Evolutionary conservation across 2,329 filamentous ascomycete genomes (phyloP), one percentile per base, ranked within the genome.

Genomic region (Curvularia sp.): DNA sequence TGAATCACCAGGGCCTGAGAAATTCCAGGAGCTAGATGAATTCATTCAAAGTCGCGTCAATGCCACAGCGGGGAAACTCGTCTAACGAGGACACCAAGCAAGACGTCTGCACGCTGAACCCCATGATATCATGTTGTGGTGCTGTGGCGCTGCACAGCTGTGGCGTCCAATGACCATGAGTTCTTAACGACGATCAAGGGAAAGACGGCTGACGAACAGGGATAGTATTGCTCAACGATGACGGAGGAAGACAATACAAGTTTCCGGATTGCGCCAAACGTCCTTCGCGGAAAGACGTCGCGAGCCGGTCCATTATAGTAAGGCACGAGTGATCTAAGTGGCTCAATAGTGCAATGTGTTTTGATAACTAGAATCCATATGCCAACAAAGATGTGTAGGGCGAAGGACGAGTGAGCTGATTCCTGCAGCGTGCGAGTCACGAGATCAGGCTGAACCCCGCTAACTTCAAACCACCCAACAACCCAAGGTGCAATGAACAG

Each of bases 111-210:
- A 48, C 54, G 49, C 62, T 49, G 49, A 33, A 47, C 49, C 49
- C 63, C 57, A 70, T 71, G 68, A 71, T 68, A 68, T 70, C 67
- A 71, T 71, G 56, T 43, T 42, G 48, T 31, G 48, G 49, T 53
- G 38, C 63, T 58, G 68, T 71, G 68, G 68, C 68, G 67, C 61
- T 65, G 44, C 9, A 28, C 15, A 53, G 39, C 22, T 67, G 64
- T 70, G 67, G 66, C 68, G 55, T 39, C 67, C 65, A 71, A 68
- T 70, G 12, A 53, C 35, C 31, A 31, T 39, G 26, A 22, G 44
- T 8, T 22, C 55, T 18, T 20, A 30, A 20, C 31, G 61, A 39
- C 56, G 64, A 67, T 68, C 62, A 44, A 54, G 43, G 50, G 57
- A 59, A 43, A 61, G 55, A 47, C 51, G 60, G 62, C 58, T 68